A percentile compares a stretch with the other conserved stretches of the same genome.
These are phyloP conservation scores for Phyllostachys edulis DNA, from an alignment of 176 grass and related monocot genomes.

Conservation along the genomic window DNA sequence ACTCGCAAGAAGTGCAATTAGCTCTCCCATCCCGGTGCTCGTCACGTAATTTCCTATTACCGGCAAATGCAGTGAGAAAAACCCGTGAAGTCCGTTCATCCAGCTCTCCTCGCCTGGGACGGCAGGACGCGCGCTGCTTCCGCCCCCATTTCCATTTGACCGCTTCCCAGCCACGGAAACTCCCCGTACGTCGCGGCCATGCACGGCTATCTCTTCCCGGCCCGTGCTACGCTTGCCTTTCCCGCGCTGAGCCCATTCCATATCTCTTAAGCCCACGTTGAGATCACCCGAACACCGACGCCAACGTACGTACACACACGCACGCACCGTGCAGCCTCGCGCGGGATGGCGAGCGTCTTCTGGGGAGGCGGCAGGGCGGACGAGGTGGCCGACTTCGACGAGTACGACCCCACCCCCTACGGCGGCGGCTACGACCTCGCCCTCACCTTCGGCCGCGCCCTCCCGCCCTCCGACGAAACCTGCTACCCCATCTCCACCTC, in stretches of 20 bases:
- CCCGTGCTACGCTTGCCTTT: background rate
- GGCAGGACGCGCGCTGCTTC: constrained; percentile 8
- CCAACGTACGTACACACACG: background rate
- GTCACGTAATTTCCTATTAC: background rate
- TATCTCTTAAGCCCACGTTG: background rate
- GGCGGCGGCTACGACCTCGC: constrained; percentile 79
- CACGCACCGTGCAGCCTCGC: background rate
- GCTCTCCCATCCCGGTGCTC: background rate
- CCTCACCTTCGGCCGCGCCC: constrained; percentile 69
- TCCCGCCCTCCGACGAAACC: constrained; percentile 76
- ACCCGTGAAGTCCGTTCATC: too few relatives aligned
- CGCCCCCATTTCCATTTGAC: constrained; percentile 1
- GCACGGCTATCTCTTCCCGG: background rate
- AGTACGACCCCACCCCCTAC: constrained; percentile 85
- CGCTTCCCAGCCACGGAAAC: constrained; percentile 10
- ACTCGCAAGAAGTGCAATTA: background rate
- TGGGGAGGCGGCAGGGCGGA: constrained; percentile 38
- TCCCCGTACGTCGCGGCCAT: background rate
- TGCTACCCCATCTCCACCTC: constrained; percentile 70
- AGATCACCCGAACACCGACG: constrained; percentile 1
- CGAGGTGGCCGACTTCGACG: constrained; percentile 77
- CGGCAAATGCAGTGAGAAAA: background rate
- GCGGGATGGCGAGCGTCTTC: constrained; percentile 51
- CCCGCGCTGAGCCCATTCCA: background rate
- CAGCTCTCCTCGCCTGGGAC: background rate